Evolutionary conservation across 2,329 filamentous ascomycete species (phyloP).

Genomic region (Penicillium thymicola): DNA sequence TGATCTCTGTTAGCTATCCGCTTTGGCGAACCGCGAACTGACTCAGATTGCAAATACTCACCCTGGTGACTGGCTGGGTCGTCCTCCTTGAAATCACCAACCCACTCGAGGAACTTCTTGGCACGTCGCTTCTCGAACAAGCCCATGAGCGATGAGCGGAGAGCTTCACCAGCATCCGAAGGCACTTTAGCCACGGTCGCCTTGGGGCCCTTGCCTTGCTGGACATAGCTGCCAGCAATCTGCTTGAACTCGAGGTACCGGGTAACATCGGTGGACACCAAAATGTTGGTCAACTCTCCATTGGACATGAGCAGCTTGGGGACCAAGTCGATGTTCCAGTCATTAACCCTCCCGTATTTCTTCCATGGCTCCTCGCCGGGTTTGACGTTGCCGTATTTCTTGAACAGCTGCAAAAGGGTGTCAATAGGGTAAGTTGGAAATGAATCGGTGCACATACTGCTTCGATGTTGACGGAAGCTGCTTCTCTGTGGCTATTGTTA

Average conservation of each 20-base stretch:
- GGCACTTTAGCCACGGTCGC: conserved; percentile 96
- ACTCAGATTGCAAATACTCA: conserved; percentile 44
- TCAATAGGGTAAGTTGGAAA: conserved; percentile 29
- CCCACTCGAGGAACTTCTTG: conserved; percentile 95
- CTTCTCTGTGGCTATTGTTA: conserved; percentile 61
- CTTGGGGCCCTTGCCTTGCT: conserved; percentile 77
- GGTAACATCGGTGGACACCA: conserved; percentile 91
- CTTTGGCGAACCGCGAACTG: not conserved
- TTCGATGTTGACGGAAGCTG: conserved; percentile 95
- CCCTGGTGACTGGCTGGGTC: conserved; percentile 88
- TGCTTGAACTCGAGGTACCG: conserved; percentile 90
- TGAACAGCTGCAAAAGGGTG: conserved; percentile 72
- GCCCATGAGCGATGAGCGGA: conserved; percentile 92
- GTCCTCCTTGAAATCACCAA: conserved; percentile 78
- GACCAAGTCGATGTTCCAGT: conserved; percentile 99
- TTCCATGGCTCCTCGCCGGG: conserved; percentile 90
- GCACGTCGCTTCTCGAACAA: conserved; percentile 96
- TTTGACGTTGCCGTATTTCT: conserved; percentile 84
- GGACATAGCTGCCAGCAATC: conserved; percentile 93
- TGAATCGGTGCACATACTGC: conserved; percentile 56
- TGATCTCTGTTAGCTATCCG: conserved; percentile 37
- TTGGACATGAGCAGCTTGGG: conserved; percentile 99
- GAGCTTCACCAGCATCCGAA: conserved; percentile 83
- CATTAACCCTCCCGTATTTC: conserved; percentile 92
- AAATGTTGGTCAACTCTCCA: conserved; percentile 96